These are phyloP conservation scores for Vigna nakashimae DNA, from an alignment of 306 rosid species.

Conservation along the genomic window DNA sequence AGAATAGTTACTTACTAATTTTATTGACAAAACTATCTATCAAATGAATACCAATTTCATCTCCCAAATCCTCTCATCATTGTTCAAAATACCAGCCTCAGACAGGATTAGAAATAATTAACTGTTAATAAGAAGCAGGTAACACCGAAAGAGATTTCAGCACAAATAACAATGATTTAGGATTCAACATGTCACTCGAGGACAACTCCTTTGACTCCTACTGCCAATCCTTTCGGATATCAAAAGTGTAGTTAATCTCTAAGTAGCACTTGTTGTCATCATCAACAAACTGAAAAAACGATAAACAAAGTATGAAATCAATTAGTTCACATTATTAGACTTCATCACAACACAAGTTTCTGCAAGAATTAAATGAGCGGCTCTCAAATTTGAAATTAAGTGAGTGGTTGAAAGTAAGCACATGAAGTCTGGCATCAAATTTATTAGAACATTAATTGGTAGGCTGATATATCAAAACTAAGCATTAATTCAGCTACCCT, in stretches of 20 bases:
- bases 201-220: slow-evolving; percentile 42
- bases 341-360: slow-evolving; percentile 24
- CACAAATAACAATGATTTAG: slow-evolving; percentile 50
- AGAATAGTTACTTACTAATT: slow-evolving; percentile 34
- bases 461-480: slow-evolving; percentile 41
- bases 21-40: slow-evolving; percentile 56
- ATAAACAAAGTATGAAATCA: neutral
- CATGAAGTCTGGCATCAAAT: slow-evolving; percentile 45
- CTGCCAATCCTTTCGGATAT: slow-evolving; percentile 83
- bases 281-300: slow-evolving; percentile 69
- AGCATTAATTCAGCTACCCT: slow-evolving; percentile 46
- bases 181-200: slow-evolving; percentile 33
- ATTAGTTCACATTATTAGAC: neutral
- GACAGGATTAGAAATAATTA: slow-evolving; percentile 49
- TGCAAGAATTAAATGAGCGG: slow-evolving; percentile 21
- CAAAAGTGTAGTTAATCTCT: slow-evolving; percentile 91
- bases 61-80: slow-evolving; percentile 58
- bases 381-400: slow-evolving; percentile 48
- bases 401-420: slow-evolving; percentile 42
- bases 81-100: slow-evolving; percentile 54
- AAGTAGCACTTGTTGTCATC: slow-evolving; percentile 92
- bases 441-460: slow-evolving; percentile 43
- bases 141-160: slow-evolving; percentile 54
- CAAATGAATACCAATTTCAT: slow-evolving; percentile 48
- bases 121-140: slow-evolving; percentile 49